Evolutionary conservation across 2,329 filamentous ascomycete species (phyloP), one percentile per base, ranked within the genome.

Genomic region (Xylaria arbuscula): DNA sequence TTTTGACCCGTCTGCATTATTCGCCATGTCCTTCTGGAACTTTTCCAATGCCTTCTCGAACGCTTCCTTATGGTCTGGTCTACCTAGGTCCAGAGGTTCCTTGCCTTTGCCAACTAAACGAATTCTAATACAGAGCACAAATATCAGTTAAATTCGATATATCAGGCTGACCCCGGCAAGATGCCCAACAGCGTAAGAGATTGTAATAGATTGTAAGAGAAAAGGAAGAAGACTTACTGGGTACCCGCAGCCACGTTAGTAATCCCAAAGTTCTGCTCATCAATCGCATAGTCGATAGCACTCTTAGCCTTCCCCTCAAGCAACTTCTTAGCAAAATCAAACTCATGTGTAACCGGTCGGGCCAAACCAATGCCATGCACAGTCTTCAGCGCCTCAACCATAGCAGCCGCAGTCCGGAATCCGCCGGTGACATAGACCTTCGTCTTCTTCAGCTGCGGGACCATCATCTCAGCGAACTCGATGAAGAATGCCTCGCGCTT

Each of bases 401-500:
- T 90, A 2, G 84, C 89, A 22, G 78, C 80, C 0, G 82, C 83
- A 0, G 85, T 85, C 63, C 85, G 83, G 69, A 90, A 79, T 0
- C 88, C 88, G 32, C 88, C 88, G 0, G 87, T 89, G 47, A 90
- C 80, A 71, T 88, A 90, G 0, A 81, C 83, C 74, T 84, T 87
- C 0, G 87, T 90, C 76, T 86, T 84, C 0, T 69, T 80, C 11
- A 83, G 72, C 42, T 73, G 72, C 0, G 79, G 80, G 28, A 84
- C 78, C 74, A 90, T 84, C 69, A 77, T 73, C 66, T 89, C 83
- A 0, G 88, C 87, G 70, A 92, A 92, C 54, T 91, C 86, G 0
- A 92, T 80, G 79, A 93, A 92, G 81, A 90, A 92, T 0, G 89
- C 88, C 72, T 92, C 90, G 8, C 90, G 84, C 0, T 83, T 83